Evolutionary conservation across 2,329 filamentous ascomycete species (phyloP).

Genomic region (Colletotrichum spinosum): DNA sequence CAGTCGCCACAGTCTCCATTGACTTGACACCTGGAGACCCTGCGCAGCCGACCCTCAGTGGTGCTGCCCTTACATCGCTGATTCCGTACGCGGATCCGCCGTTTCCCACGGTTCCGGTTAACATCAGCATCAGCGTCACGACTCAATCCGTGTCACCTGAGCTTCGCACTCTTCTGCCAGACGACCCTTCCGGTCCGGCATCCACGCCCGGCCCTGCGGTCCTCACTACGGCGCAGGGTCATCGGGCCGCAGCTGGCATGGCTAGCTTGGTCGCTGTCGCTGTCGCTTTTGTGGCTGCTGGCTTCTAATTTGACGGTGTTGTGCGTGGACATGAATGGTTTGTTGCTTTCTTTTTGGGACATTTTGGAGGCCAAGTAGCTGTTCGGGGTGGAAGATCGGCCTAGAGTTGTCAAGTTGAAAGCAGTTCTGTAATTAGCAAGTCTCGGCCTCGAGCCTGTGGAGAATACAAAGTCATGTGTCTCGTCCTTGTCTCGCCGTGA

Average conservation of each 20-base stretch:
- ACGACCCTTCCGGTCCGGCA: constrained; percentile 12
- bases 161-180: constrained; percentile 27
- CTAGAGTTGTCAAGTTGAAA: constrained; percentile 3
- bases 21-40: neutral
- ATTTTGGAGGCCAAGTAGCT: constrained; percentile 27
- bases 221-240: constrained; percentile 25
- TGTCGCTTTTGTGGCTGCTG: constrained; percentile 12
- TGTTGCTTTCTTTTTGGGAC: constrained; percentile 20
- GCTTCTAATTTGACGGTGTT: neutral
- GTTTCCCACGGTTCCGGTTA: neutral
- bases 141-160: constrained; percentile 12
- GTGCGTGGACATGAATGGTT: neutral
- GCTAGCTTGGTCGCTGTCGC: neutral
- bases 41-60: neutral
- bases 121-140: constrained; percentile 17
- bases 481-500: neutral
- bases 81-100: constrained; percentile 19
- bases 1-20: constrained; percentile 4
- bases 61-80: constrained; percentile 6
- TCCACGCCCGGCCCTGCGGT: constrained; percentile 14
- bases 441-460: constrained; percentile 16
- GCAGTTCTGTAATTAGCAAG: constrained; percentile 10
- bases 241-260: constrained; percentile 5
- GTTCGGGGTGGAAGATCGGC: neutral
- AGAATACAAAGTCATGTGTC: constrained; percentile 19